These are phyloP conservation scores for Boletus subparvulus DNA, from an alignment of 768 basidiomycete genomes.

Conservation along the genomic window DNA sequence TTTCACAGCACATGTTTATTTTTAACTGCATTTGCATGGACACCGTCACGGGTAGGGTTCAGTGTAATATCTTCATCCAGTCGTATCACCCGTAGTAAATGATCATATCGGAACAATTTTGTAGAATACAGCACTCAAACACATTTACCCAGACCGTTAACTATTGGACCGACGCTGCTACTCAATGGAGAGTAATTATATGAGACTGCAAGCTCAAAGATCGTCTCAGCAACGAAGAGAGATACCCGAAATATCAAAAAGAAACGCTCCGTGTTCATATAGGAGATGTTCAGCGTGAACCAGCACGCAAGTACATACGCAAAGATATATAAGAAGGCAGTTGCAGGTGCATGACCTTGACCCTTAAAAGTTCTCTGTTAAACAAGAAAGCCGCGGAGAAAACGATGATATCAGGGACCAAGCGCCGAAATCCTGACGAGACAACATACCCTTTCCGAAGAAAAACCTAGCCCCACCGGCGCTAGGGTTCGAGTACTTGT, in stretches of 20 bases:
- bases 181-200: background rate
- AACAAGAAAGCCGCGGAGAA: background rate
- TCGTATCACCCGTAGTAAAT: background rate
- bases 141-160: background rate
- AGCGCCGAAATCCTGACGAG: background rate
- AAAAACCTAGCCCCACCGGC: conserved; percentile 80
- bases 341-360: background rate
- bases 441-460: conserved; percentile 77
- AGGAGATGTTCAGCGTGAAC: background rate
- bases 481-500: conserved; percentile 78
- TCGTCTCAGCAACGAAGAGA: background rate
- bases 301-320: background rate
- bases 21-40: background rate
- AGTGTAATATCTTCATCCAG: background rate
- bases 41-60: background rate
- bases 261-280: no score
- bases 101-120: background rate
- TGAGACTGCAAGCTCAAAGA: background rate
- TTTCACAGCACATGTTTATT: background rate
- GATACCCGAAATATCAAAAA: background rate
- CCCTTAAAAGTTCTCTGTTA: conserved; percentile 24
- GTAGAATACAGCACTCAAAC: conserved; percentile 4
- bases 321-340: background rate
- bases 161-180: no score
- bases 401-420: conserved; percentile 4